These are phyloP conservation scores for Trichoderma polysporum DNA, from an alignment of 2,329 filamentous ascomycete species.

Conservation along the genomic window DNA sequence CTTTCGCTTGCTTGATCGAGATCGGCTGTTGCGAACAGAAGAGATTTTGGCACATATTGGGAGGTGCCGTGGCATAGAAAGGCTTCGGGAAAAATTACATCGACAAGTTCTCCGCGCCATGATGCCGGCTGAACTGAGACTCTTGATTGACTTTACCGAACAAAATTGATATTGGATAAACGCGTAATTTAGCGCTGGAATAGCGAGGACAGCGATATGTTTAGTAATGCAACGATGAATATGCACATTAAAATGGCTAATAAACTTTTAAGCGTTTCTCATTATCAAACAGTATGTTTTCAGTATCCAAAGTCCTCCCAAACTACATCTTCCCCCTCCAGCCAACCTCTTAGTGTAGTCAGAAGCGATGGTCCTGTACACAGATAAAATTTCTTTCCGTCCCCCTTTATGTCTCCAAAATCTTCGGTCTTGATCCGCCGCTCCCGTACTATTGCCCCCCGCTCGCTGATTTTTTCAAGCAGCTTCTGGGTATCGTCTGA, in stretches of 20 bases:
- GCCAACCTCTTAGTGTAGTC: slow-evolving; percentile 48
- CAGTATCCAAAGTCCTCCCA: slow-evolving; percentile 64
- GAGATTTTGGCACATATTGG: neutral
- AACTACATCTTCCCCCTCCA: slow-evolving; percentile 53
- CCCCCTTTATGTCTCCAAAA: slow-evolving; percentile 40
- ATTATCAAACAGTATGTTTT: slow-evolving; percentile 10
- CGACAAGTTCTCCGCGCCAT: no score
- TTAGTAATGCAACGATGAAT: neutral
- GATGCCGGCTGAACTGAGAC: no score
- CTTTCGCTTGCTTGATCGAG: neutral
- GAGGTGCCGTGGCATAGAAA: neutral
- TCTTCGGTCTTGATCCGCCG: slow-evolving; percentile 44
- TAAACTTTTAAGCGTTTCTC: neutral
- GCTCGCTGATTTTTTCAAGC: slow-evolving; percentile 34
- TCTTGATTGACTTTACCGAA: no score
- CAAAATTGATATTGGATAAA: no score
- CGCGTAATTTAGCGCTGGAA: no score
- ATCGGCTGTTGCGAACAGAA: neutral
- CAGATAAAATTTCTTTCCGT: slow-evolving; percentile 51
- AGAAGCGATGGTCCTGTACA: slow-evolving; percentile 48
- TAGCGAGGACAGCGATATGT: neutral
- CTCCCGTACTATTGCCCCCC: slow-evolving; percentile 36
- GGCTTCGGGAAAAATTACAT: neutral
- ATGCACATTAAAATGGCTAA: fast-evolving
- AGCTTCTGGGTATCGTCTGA: slow-evolving; percentile 28